Evolutionary conservation across 805 yeast species (phyloP), one percentile per base, ranked within the genome.

Genomic region (Candida orba): DNA sequence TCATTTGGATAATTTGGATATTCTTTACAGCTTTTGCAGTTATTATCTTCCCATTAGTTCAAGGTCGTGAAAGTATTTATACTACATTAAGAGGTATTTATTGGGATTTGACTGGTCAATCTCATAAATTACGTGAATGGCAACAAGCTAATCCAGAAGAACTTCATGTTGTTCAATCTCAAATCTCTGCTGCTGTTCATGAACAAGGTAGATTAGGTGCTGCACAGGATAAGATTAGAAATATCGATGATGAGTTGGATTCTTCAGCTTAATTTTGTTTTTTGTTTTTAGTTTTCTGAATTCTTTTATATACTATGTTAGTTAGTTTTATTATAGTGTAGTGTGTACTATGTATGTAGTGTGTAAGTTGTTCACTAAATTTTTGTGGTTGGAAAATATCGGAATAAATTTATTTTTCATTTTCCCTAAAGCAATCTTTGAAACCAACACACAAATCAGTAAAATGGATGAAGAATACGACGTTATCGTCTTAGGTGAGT

Each of bases 391-490:
- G 29, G 9, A 27, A 27, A 27, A 27, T 27, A 27, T 27, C 29
- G 29, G 29, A 10, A 4, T 25, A 8, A 27, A 27, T 27, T 27
- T 27, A 13, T 27, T 27, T 33, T 18, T 17, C 14, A 17, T 4
- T 20, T 20, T 14, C 25, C 36, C 24, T 36, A 24, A 10, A 24
- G 9, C 12, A 24, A 24, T 17, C 38, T 23, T 23, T 12, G 6
- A 13, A 18, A 34, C 20, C 24, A 13, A 34, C 15, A n/a, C 8
- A 8, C n/a, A 32, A 22, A 40, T 7, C n/a, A 17, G 17, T n/a
- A 53, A 52, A 44, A 88, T 93, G 96, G 98, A 93, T 67, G 96
- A 90, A 66, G 79, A 86, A 52, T 93, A 90, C 78, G 99, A 93
- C 71, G 96, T 91, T 48, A 91, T 93, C 54, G 97, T 91, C 24